Percentiles rank a stretch among this genome's conserved stretches.
phyloP scores from a whole-genome alignment of 1,139 yeast genomes.

The Taphrina sp. region DNA sequence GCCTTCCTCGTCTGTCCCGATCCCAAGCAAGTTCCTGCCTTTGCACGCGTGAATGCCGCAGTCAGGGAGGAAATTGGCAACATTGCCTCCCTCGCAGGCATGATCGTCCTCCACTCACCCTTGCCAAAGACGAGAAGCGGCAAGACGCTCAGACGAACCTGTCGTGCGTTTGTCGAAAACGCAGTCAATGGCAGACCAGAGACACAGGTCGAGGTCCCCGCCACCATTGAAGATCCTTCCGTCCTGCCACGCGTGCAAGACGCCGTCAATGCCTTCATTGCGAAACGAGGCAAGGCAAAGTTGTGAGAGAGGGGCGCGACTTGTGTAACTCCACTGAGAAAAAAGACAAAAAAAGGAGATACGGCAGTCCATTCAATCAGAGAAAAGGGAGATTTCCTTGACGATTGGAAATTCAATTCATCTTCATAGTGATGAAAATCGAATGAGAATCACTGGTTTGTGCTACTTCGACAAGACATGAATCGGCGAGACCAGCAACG shows the following conservation, averaged over 20 bases:
- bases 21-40: slow-evolving; percentile 1
- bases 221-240: slow-evolving; percentile 27
- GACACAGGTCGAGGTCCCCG: slow-evolving; percentile 18
- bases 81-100: slow-evolving; percentile 21
- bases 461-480: not conserved
- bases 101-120: slow-evolving; percentile 10
- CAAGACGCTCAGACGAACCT: slow-evolving; percentile 26
- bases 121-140: slow-evolving; percentile 28
- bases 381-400: not conserved
- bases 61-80: slow-evolving; percentile 28
- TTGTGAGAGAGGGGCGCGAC: too few species aligned
- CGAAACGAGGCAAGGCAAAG: slow-evolving; percentile 20
- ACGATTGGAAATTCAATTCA: too few species aligned
- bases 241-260: slow-evolving; percentile 10
- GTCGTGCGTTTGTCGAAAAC: slow-evolving; percentile 25
- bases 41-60: slow-evolving; percentile 2
- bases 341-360: not conserved
- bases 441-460: too few species aligned
- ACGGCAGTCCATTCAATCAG: not conserved
- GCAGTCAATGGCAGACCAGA: slow-evolving; percentile 28
- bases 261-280: slow-evolving; percentile 15
- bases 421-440: too few species aligned
- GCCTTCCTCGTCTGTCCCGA: slow-evolving; percentile 18
- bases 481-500: not conserved
- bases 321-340: too few species aligned